phyloP scores from a whole-genome alignment of 2,329 filamentous ascomycete species.

The Orbilia blumenaviensis region DNA sequence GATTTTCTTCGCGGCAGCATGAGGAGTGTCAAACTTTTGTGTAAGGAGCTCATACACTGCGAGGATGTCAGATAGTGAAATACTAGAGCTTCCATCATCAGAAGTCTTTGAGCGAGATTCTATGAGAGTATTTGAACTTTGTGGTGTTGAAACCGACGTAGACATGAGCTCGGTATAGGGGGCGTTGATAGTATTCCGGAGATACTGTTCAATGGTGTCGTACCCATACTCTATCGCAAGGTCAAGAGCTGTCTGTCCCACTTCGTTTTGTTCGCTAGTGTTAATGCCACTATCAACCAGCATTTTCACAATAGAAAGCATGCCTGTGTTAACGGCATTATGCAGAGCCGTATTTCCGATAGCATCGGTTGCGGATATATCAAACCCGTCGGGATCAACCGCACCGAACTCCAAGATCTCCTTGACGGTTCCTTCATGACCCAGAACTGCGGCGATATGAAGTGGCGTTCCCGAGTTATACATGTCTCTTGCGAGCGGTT shows the following conservation, averaged over 20 bases:
- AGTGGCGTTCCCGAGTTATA: neutral
- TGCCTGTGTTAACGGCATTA: neutral
- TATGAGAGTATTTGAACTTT: neutral
- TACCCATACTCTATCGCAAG: neutral
- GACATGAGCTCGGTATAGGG: no score
- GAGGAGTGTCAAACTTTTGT: neutral
- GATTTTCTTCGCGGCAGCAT: neutral
- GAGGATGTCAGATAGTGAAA: neutral
- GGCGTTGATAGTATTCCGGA: neutral
- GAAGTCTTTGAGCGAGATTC: neutral
- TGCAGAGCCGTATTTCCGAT: neutral
- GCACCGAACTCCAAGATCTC: neutral
- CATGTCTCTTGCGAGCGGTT: neutral
- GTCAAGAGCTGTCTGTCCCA: neutral
- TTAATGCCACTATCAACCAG: neutral
- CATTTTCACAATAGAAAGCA: neutral
- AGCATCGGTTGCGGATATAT: neutral
- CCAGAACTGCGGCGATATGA: neutral
- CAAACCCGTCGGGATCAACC: neutral
- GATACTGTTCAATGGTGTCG: neutral
- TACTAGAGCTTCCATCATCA: neutral
- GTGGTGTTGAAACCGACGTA: no score
- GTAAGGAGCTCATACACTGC: neutral
- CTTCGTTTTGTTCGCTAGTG: neutral
- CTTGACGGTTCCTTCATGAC: neutral